Evolutionary conservation across 352 stramenopile genomes (phyloP).

Genomic region (Pythium aristosporum): DNA sequence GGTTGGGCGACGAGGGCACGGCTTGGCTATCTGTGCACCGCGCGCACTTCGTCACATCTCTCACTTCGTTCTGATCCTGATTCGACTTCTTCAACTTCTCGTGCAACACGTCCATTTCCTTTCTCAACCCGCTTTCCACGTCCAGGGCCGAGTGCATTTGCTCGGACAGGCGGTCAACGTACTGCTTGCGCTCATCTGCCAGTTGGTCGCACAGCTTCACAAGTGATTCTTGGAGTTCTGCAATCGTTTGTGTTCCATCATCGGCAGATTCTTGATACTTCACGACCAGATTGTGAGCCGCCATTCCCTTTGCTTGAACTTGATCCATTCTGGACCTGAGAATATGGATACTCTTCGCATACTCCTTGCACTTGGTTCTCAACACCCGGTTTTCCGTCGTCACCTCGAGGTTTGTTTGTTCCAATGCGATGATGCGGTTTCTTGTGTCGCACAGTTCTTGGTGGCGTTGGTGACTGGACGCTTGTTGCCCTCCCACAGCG

Average conservation of each 20-base stretch:
- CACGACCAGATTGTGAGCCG: constrained; percentile 20
- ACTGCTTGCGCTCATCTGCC: constrained; percentile 24
- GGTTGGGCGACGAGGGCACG: background rate
- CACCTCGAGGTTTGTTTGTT: background rate
- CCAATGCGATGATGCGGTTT: background rate
- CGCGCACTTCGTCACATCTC: background rate
- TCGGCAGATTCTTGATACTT: constrained; percentile 38
- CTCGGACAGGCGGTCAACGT: constrained; percentile 14
- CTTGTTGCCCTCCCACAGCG: background rate
- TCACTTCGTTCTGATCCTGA: background rate
- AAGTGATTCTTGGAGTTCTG: constrained; percentile 40
- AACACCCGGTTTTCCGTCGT: constrained; percentile 9
- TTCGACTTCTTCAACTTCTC: background rate
- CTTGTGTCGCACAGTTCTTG: background rate
- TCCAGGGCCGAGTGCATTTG: background rate
- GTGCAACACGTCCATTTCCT: background rate
- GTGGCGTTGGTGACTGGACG: background rate
- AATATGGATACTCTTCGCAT: constrained; percentile 11
- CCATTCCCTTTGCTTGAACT: background rate
- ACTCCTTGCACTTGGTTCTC: constrained; percentile 18
- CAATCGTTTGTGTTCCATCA: constrained; percentile 42
- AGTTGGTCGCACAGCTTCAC: constrained; percentile 34
- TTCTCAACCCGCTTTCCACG: background rate
- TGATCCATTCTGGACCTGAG: constrained; percentile 10
- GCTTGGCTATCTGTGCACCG: background rate